A percentile compares a stretch with the other conserved stretches of the same genome.
Conservation (phyloP, 768 basidiomycete genomes). For the Cystobasidium onofrii region DNA sequence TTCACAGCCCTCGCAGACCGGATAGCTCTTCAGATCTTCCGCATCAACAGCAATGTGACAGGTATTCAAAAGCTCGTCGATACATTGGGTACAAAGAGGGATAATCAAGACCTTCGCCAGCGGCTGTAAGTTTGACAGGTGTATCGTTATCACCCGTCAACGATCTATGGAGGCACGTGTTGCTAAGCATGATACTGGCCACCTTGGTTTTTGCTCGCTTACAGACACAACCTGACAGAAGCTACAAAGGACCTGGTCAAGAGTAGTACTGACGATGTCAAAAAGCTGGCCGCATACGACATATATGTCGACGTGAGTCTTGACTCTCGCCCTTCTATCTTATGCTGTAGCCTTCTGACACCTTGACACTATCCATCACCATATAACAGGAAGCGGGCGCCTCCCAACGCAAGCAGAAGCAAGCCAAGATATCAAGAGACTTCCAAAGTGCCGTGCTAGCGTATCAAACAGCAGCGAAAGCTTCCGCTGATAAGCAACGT, state of each 20-base stretch:
- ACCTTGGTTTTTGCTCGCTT: neutral
- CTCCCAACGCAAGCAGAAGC: conserved; percentile 66
- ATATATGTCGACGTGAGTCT: conserved; percentile 52
- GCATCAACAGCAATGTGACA: conserved; percentile 95
- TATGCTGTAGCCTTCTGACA: no score
- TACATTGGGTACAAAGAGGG: conserved; percentile 75
- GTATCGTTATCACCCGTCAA: neutral
- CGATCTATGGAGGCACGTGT: neutral
- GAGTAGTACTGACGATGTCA: conserved; percentile 83
- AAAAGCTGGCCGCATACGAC: conserved; percentile 70
- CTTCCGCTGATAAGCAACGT: conserved; percentile 80
- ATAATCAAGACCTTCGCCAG: conserved; percentile 70
- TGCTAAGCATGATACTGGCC: neutral
- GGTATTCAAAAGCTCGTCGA: conserved; percentile 95
- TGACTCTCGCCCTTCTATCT: no score
- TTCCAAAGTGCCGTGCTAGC: conserved; percentile 78
- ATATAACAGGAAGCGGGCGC: neutral
- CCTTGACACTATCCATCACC: no score
- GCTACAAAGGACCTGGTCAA: conserved; percentile 91
- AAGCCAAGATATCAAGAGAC: conserved; percentile 90
- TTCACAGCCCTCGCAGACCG: conserved; percentile 25
- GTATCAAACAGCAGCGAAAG: conserved; percentile 83
- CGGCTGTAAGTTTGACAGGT: conserved; percentile 58
- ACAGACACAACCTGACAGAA: conserved; percentile 86
- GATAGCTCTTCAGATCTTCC: conserved; percentile 75